These are phyloP conservation scores for Pholiota adiposa DNA, from an alignment of 1,284 basidiomycete genomes.

Conservation along the genomic window DNA sequence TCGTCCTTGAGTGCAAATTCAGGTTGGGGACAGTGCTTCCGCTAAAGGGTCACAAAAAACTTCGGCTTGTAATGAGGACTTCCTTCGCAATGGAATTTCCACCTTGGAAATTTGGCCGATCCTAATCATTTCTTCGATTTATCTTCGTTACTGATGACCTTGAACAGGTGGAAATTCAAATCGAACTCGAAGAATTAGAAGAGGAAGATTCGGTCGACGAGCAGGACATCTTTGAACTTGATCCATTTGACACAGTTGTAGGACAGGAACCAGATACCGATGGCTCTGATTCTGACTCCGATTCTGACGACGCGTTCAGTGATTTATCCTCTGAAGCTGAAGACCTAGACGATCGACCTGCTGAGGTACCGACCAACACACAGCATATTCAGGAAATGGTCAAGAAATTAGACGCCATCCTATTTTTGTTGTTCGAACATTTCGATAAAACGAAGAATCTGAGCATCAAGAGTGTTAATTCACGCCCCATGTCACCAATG, in stretches of 20 bases:
- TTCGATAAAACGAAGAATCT: conserved; percentile 56
- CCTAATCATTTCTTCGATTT: background rate
- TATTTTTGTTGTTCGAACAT: conserved; percentile 86
- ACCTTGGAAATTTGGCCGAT: background rate
- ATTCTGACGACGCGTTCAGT: conserved; percentile 56
- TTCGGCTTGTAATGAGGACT: too few relatives aligned
- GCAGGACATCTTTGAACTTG: conserved; percentile 72
- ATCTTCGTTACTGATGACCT: conserved; percentile 3
- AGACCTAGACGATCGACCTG: conserved; percentile 48
- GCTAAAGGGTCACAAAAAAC: too few relatives aligned
- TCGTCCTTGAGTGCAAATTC: too few relatives aligned
- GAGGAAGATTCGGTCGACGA: conserved; percentile 63
- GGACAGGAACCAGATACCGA: conserved; percentile 60
- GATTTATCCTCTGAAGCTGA: conserved; percentile 74
- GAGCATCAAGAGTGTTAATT: conserved; percentile 18
- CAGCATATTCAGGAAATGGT: conserved; percentile 85
- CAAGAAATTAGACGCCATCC: conserved; percentile 88
- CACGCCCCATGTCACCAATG: conserved; percentile 31
- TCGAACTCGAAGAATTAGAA: conserved; percentile 92
- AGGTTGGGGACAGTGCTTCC: too few relatives aligned
- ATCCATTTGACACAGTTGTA: conserved; percentile 83
- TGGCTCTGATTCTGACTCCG: conserved; percentile 48
- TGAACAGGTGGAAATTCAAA: conserved; percentile 91
- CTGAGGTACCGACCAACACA: conserved; percentile 56
- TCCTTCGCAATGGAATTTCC: too few relatives aligned